Conservation (phyloP, 2,329 filamentous ascomycete species). For the Sclerotinia trifoliorum region DNA sequence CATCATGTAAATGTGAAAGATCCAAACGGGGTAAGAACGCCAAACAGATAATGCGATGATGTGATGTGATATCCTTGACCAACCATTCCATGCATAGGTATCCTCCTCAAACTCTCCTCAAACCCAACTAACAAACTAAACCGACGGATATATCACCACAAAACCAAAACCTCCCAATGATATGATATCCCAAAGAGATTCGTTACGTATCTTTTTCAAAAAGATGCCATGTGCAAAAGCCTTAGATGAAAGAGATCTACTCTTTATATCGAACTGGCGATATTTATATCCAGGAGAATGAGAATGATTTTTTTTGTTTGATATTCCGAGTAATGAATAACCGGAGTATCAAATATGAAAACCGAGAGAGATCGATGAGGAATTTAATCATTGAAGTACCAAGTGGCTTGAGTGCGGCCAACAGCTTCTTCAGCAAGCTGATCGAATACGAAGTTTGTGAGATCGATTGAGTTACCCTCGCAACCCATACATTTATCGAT, state of each 20-base stretch:
- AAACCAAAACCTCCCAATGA: constrained; percentile 4
- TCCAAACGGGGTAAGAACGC: neutral
- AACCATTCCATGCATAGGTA: constrained; percentile 10
- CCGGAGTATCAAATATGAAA: constrained; percentile 3
- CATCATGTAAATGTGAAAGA: neutral
- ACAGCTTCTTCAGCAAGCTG: constrained; percentile 48
- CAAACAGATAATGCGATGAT: constrained; percentile 6
- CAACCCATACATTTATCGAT: constrained; percentile 79
- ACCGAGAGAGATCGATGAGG: neutral
- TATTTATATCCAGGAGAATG: constrained; percentile 16
- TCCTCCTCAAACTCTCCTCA: neutral
- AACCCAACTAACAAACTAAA: neutral
- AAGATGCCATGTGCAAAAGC: constrained; percentile 18
- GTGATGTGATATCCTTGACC: neutral
- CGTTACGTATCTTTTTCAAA: constrained; percentile 18
- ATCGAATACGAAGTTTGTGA: constrained; percentile 43
- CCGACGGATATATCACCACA: neutral
- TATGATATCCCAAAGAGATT: constrained; percentile 18
- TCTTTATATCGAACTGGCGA: constrained; percentile 11
- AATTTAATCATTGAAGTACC: constrained; percentile 46
- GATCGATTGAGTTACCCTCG: constrained; percentile 54
- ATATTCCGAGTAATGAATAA: constrained; percentile 7
- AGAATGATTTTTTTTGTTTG: constrained; percentile 8
- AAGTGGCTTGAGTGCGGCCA: constrained; percentile 47
- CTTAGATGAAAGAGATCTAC: constrained; percentile 14